Percentiles rank a stretch among this genome's conserved stretches.
phyloP scores from a whole-genome alignment of 176 grass and related monocot genomes.

The Echinochloa phyllopogon region DNA sequence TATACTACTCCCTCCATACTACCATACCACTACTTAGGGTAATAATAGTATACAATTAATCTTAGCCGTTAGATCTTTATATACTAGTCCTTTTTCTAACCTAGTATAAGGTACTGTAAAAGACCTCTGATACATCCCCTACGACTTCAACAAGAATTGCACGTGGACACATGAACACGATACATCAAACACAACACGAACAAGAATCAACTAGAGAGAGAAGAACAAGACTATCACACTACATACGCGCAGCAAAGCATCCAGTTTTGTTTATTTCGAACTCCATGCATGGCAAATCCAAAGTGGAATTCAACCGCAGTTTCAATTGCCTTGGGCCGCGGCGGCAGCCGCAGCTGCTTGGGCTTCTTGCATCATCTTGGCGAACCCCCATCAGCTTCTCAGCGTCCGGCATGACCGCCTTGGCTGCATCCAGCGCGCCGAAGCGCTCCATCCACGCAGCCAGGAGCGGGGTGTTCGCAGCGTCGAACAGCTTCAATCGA shows the following conservation, averaged over 20 bases:
- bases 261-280: background rate
- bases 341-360: conserved; percentile 5
- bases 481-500: background rate
- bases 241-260: background rate
- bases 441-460: conserved; percentile 48
- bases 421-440: conserved; percentile 18
- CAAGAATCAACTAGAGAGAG: background rate
- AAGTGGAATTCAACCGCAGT: background rate
- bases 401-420: conserved; percentile 26
- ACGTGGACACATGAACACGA: background rate
- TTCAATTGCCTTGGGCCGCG: background rate
- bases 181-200: background rate
- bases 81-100: no score
- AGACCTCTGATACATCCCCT: background rate
- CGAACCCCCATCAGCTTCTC: conserved; percentile 34
- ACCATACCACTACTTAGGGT: no score
- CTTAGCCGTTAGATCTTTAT: no score
- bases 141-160: background rate
- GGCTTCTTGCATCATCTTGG: conserved; percentile 2
- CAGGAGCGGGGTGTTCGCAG: conserved; percentile 8
- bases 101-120: no score
- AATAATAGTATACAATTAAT: no score
- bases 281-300: background rate
- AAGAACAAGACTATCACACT: background rate
- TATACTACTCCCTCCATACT: no score